Evolutionary conservation across 169 alveolate genomes (phyloP).

Genomic region (Amoebophrya sp.): DNA sequence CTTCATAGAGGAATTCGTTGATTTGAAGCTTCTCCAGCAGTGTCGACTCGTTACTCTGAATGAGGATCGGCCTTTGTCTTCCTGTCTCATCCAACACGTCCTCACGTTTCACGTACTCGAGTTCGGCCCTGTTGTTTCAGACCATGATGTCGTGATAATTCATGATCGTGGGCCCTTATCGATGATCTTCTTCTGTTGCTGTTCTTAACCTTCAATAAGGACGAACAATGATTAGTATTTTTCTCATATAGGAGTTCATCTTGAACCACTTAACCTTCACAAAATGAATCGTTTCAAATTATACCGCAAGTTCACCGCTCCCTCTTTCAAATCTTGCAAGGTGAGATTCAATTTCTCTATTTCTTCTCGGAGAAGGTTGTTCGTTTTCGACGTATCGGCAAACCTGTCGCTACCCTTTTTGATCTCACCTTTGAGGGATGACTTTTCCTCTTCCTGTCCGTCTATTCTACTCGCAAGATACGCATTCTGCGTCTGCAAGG

Average conservation of each 20-base stretch:
- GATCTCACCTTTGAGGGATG: background rate
- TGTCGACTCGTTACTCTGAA: slow-evolving; percentile 23
- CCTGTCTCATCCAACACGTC: slow-evolving; percentile 35
- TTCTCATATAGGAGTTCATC: too few relatives aligned
- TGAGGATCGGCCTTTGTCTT: slow-evolving; percentile 26
- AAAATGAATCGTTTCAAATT: too few relatives aligned
- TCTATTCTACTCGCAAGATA: background rate
- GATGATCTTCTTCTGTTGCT: too few relatives aligned
- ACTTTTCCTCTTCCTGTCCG: slow-evolving; percentile 26
- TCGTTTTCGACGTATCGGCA: background rate
- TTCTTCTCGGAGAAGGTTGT: background rate
- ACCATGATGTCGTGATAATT: too few relatives aligned
- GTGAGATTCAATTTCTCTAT: background rate
- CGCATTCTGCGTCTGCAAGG: slow-evolving; percentile 29
- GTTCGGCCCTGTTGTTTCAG: slow-evolving; percentile 1
- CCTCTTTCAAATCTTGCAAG: background rate
- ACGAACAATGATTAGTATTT: too few relatives aligned
- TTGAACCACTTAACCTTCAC: too few relatives aligned
- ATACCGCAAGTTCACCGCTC: background rate
- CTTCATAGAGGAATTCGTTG: slow-evolving; percentile 28
- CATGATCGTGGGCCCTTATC: too few relatives aligned
- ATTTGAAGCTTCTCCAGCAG: slow-evolving; percentile 27
- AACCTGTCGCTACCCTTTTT: background rate
- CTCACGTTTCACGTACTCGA: slow-evolving; percentile 9
- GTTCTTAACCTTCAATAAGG: too few relatives aligned